Conservation (phyloP, 192 early-diverging fungal genomes). For the Linnemannia exigua region DNA sequence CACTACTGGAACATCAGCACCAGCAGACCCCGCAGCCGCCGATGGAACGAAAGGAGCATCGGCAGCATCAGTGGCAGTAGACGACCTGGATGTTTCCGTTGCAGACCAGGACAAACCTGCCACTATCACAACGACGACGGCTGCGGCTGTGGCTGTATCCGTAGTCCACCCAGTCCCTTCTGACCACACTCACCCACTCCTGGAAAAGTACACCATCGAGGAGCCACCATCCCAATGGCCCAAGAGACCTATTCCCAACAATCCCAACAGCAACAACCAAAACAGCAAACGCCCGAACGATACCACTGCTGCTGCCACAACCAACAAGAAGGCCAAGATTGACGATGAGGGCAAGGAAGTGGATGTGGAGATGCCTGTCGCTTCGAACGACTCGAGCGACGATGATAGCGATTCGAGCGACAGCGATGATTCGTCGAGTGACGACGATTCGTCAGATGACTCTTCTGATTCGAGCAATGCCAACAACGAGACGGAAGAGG, state of each 20-base stretch:
- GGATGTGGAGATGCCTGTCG: neutral
- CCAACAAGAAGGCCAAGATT: neutral
- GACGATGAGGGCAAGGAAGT: conserved; percentile 9
- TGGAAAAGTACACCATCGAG: conserved; percentile 41
- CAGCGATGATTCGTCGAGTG: conserved; percentile 25
- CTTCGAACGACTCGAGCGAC: conserved; percentile 12
- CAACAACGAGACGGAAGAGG: neutral
- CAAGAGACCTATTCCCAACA: neutral
- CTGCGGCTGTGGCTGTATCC: no score
- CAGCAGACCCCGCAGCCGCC: no score
- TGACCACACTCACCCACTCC: conserved; percentile 6
- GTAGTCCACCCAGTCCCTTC: neutral
- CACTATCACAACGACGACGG: neutral
- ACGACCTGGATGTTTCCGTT: neutral
- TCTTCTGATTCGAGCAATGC: conserved; percentile 4
- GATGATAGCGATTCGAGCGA: conserved; percentile 8
- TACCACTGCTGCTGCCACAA: neutral
- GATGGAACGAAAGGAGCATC: neutral
- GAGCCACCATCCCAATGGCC: conserved; percentile 27
- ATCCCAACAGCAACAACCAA: conserved; percentile 1
- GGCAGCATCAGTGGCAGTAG: no score
- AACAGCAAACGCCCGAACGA: neutral
- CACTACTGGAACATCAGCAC: neutral
- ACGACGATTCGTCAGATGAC: conserved; percentile 14
- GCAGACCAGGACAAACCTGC: neutral